Evolutionary conservation across 164 flowering plant species (phyloP).

Genomic region (Tetrastigma voinierianum): DNA sequence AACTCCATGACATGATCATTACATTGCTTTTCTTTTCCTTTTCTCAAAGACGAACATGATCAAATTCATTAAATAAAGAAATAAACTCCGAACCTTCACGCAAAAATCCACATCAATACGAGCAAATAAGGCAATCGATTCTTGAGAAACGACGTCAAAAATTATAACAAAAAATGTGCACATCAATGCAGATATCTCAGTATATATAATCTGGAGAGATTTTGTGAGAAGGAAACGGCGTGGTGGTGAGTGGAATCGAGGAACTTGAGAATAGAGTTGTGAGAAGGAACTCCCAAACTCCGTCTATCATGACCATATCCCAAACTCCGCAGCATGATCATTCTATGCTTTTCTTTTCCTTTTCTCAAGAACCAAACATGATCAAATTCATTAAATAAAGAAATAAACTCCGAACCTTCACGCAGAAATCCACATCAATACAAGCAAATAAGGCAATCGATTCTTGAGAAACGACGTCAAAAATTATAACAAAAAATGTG

Average conservation of each 20-base stretch:
- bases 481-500: neutral
- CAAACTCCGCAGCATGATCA: too few species aligned
- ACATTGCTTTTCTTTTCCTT: neutral
- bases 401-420: conserved; percentile 14
- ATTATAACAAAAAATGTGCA: neutral
- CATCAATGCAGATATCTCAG: neutral
- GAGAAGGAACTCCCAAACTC: too few species aligned
- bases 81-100: conserved; percentile 13
- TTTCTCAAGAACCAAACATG: neutral
- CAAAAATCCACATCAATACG: conserved; percentile 12
- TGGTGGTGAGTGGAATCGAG: too few species aligned
- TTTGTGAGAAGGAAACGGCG: too few species aligned
- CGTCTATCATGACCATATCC: too few species aligned
- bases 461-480: neutral
- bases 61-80: neutral
- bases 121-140: conserved; percentile 2
- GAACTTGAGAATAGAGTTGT: too few species aligned
- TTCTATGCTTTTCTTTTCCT: neutral
- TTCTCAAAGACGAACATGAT: neutral
- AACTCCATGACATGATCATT: too few species aligned
- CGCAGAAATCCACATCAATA: conserved; percentile 11
- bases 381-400: neutral
- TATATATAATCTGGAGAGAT: too few species aligned
- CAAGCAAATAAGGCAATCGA: conserved; percentile 3
- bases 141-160: conserved; percentile 2